A percentile compares a stretch with the other conserved stretches of the same genome.
Evolutionary conservation across 345 rosid species (phyloP).

Genomic region (Garcia nutans): DNA sequence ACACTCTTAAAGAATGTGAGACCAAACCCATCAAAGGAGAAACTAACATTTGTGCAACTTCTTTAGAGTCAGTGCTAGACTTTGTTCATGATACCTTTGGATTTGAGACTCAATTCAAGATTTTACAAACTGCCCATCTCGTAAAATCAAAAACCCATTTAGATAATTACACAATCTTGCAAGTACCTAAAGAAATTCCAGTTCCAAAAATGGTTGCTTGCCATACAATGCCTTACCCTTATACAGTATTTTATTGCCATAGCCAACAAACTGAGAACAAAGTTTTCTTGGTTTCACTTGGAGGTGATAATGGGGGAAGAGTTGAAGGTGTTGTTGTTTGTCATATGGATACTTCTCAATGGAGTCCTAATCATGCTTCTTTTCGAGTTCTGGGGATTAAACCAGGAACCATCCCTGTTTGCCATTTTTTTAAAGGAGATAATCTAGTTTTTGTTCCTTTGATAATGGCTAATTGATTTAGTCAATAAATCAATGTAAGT

Average conservation of each 20-base stretch:
- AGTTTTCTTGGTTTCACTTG: conserved; percentile 32
- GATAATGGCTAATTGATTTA: no score
- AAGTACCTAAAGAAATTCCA: conserved; percentile 25
- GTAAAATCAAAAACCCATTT: not conserved
- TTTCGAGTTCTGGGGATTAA: conserved; percentile 35
- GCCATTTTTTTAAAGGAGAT: conserved; percentile 39
- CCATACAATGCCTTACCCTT: conserved; percentile 40
- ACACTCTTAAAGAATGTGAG: conserved; percentile 23
- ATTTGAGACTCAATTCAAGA: not conserved
- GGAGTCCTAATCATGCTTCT: conserved; percentile 36
- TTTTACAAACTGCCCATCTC: not conserved
- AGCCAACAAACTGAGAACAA: conserved; percentile 29
- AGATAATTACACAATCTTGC: conserved; percentile 7
- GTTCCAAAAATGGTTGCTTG: conserved; percentile 40
- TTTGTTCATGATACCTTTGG: conserved; percentile 14
- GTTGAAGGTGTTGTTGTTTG: conserved; percentile 43
- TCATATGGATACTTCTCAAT: conserved; percentile 50
- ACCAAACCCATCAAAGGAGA: conserved; percentile 22
- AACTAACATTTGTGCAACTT: conserved; percentile 25
- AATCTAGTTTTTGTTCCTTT: not conserved
- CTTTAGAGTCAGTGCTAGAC: conserved; percentile 30
- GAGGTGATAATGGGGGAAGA: conserved; percentile 37
- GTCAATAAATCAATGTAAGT: no score
- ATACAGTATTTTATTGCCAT: conserved; percentile 42
- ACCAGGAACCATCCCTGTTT: conserved; percentile 37